A percentile compares a stretch with the other conserved stretches of the same genome.
Conservation (phyloP, 768 basidiomycete species). For the Naganishia vaughanmartiniae region DNA sequence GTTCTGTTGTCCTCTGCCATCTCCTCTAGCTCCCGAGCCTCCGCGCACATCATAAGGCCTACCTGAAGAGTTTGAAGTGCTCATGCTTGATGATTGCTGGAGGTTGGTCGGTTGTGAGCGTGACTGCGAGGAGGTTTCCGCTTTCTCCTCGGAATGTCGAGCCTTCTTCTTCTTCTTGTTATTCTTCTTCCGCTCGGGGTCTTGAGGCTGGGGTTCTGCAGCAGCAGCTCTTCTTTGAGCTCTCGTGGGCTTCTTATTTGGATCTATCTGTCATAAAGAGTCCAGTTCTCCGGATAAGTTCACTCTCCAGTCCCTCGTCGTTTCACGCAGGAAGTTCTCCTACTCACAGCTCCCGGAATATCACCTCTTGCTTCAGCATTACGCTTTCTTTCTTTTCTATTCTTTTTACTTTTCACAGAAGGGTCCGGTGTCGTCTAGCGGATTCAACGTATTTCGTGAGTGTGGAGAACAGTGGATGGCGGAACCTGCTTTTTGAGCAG, state of each 20-base stretch:
- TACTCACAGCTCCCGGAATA: neutral
- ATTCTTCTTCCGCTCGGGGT: conserved; percentile 23
- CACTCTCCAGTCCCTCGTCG: neutral
- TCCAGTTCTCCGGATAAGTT: neutral
- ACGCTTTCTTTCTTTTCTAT: neutral
- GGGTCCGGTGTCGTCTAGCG: neutral
- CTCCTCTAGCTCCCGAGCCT: conserved; percentile 54
- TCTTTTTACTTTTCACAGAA: neutral
- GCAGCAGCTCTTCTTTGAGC: neutral
- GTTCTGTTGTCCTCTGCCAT: conserved; percentile 58
- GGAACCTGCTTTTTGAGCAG: neutral
- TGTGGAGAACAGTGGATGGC: neutral
- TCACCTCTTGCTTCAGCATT: neutral
- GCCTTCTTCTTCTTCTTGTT: conserved; percentile 33
- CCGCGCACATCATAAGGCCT: neutral
- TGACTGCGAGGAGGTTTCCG: conserved; percentile 55
- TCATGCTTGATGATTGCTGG: conserved; percentile 4
- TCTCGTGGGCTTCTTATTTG: neutral
- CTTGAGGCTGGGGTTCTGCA: neutral
- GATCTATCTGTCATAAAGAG: neutral
- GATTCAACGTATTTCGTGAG: neutral
- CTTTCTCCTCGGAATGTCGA: conserved; percentile 41
- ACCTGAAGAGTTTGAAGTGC: neutral
- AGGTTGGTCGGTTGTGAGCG: neutral
- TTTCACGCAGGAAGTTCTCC: neutral